phyloP scores from a whole-genome alignment of 2,329 filamentous ascomycete genomes.

The Xylaria sp. region DNA sequence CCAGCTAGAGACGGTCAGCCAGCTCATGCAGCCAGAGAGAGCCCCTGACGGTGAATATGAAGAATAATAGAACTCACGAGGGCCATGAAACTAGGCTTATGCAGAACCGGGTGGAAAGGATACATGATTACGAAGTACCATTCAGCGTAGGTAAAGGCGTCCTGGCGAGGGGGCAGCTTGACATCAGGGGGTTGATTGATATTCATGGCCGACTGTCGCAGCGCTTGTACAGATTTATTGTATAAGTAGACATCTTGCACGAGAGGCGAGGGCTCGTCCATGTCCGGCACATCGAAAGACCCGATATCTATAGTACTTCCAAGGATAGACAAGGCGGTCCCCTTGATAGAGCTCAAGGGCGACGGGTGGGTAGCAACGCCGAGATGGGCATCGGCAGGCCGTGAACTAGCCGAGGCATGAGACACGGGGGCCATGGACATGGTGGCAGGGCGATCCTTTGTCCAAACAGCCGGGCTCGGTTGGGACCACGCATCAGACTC shows the following conservation, averaged over 20 bases:
- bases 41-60: too few relatives aligned
- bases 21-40: slow-evolving; percentile 13
- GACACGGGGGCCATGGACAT: slow-evolving; percentile 25
- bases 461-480: slow-evolving; percentile 34
- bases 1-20: slow-evolving; percentile 41
- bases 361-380: slow-evolving; percentile 59
- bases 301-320: slow-evolving; percentile 76
- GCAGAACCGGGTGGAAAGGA: slow-evolving; percentile 69
- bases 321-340: slow-evolving; percentile 70
- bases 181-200: slow-evolving; percentile 52
- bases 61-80: slow-evolving; percentile 46
- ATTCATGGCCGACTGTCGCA: slow-evolving; percentile 60
- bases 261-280: slow-evolving; percentile 53
- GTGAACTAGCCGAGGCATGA: slow-evolving; percentile 34
- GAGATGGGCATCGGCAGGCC: slow-evolving; percentile 58
- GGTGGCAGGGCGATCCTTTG: slow-evolving; percentile 26
- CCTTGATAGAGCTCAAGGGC: slow-evolving; percentile 67
- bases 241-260: slow-evolving; percentile 45
- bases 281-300: slow-evolving; percentile 61
- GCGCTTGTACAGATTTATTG: slow-evolving; percentile 68
- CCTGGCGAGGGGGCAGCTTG: slow-evolving; percentile 56
- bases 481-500: slow-evolving; percentile 33
- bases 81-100: slow-evolving; percentile 66
- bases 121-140: slow-evolving; percentile 72
- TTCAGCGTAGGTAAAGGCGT: slow-evolving; percentile 63